A percentile compares a stretch with the other conserved stretches of the same genome.
phyloP scores from a whole-genome alignment of 2,329 filamentous ascomycete genomes.

The Cercospora berteroae region DNA sequence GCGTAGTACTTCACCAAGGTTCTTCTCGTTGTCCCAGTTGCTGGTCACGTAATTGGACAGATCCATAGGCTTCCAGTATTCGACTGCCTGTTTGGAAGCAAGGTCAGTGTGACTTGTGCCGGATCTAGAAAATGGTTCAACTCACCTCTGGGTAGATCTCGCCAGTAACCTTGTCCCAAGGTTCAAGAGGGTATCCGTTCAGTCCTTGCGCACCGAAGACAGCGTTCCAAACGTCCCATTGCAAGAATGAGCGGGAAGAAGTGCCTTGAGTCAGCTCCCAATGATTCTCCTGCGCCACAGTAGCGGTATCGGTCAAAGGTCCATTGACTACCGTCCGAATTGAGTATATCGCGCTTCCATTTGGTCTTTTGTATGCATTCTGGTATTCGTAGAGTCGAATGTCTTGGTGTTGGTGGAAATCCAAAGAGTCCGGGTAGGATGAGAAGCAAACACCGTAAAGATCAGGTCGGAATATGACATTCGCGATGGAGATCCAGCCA shows the following conservation, averaged over 20 bases:
- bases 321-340: conserved; percentile 35
- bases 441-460: conserved; percentile 42
- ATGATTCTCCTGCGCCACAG: conserved; percentile 25
- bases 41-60: conserved; percentile 36
- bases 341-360: conserved; percentile 35
- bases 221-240: conserved; percentile 43
- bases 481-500: conserved; percentile 41
- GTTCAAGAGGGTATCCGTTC: conserved; percentile 41
- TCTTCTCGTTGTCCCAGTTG: conserved; percentile 28
- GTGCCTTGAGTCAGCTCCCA: conserved; percentile 43
- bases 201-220: conserved; percentile 41
- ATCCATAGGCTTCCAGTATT: conserved; percentile 41
- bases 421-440: conserved; percentile 41
- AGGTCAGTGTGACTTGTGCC: not conserved
- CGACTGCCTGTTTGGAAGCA: conserved; percentile 29
- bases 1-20: conserved; percentile 37
- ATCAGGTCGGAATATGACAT: conserved; percentile 41
- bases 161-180: conserved; percentile 43
- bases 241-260: conserved; percentile 35
- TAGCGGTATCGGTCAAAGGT: conserved; percentile 27
- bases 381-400: conserved; percentile 37
- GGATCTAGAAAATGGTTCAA: not conserved
- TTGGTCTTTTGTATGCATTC: conserved; percentile 31
- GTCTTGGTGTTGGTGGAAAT: conserved; percentile 41
- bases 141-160: conserved; percentile 38